Evolutionary conservation across 306 rosid species (phyloP), one percentile per base, ranked within the genome.

Genomic region (Rosa multiflora): DNA sequence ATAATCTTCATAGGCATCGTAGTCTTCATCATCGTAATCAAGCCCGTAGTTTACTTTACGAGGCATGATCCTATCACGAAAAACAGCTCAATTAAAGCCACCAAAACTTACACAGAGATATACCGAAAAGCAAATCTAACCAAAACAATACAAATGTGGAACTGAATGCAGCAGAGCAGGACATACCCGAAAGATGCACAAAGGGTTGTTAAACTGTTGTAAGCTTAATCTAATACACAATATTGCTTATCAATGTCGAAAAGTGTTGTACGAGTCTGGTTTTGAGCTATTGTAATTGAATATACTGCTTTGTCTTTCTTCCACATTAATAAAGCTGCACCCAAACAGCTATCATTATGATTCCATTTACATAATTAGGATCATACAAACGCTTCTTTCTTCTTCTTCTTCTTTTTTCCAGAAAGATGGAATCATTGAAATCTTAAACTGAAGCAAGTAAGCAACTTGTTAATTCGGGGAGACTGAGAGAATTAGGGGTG

Each of bases 11-110:
- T 87, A 88, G 42, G 70, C 90, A 72, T 89, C 86, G 5, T 87
- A 86, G 42, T 76, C 48, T 17, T 67, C 88, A 1, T 86, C 91
- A 21, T 83, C 88, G 47, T 88, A 95, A 86, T 91, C 96, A 68
- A 90, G 76, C 70, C 93, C 93, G 10, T 86, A 80, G 73, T 76
- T 89, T 47, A 79, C 86, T 83, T 95, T 93, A n/a, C 84, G 99
- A 84, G 99, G 97, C 99, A 95, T 95, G 82, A 73, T 80, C 77
- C 80, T 77, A 83, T 10, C 42, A 73, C 32, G 5, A 66, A 39
- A 76, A 43, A 21, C 52, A 68, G 58, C 79, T 48, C 74, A 49
- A 71, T 61, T 68, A 52, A 8, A 77, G 5, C 78, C 14, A 75
- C 3, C 52, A 37, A 40, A 40, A 26, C 70, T 78, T 44, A 43